phyloP scores from a whole-genome alignment of 2,329 filamentous ascomycete species.

The Albophoma yamanashiensis region DNA sequence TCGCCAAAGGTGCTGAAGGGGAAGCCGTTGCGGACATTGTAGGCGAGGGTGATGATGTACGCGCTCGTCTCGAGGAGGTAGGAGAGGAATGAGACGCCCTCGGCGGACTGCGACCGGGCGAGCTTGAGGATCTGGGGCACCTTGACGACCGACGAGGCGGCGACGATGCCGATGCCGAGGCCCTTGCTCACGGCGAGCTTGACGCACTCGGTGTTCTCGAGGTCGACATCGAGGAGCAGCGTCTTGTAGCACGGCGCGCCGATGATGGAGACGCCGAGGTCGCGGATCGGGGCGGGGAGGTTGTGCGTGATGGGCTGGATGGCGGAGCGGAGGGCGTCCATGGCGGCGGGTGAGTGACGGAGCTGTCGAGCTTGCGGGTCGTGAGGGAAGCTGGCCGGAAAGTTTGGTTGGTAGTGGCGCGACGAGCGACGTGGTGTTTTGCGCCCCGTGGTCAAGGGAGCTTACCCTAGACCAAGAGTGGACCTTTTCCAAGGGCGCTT shows the following conservation, averaged over 20 bases:
- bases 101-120: conserved; percentile 65
- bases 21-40: conserved; percentile 83
- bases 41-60: conserved; percentile 82
- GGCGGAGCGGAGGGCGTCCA: conserved; percentile 51
- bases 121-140: conserved; percentile 95
- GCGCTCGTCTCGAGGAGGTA: conserved; percentile 86
- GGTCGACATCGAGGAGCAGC: conserved; percentile 76
- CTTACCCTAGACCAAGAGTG: not conserved
- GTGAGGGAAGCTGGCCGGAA: not conserved
- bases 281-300: conserved; percentile 63
- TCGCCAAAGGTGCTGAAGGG: conserved; percentile 97
- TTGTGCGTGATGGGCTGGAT: conserved; percentile 61
- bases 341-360: conserved; percentile 18
- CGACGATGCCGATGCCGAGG: conserved; percentile 88
- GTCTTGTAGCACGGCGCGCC: conserved; percentile 77
- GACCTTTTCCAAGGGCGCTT: too few species aligned
- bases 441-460: not conserved
- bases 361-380: not conserved
- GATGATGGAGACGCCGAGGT: conserved; percentile 69
- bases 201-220: conserved; percentile 66
- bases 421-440: not conserved
- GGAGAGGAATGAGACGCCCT: conserved; percentile 78
- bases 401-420: not conserved
- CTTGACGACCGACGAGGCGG: conserved; percentile 84
- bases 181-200: conserved; percentile 88